Evolutionary conservation across 371 early-diverging fungal genomes (phyloP).

Genomic region (Zopfochytrium polystomum): DNA sequence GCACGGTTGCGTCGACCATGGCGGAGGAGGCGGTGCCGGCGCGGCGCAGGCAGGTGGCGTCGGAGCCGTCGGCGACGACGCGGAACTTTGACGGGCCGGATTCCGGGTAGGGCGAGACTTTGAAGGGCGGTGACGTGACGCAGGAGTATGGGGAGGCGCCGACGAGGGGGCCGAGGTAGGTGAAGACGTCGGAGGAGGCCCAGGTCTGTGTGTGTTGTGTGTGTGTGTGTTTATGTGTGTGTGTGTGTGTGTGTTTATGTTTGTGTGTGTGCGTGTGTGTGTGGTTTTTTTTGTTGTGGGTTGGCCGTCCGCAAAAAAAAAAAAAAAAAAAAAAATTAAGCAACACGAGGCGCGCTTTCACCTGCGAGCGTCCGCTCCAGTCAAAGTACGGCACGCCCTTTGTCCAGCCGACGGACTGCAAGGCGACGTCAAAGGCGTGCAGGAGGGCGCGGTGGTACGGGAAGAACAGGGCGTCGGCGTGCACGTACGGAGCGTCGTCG

Average conservation of each 20-base stretch:
- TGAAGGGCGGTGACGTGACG: not conserved
- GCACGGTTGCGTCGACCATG: slow-evolving; percentile 10
- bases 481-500: no score
- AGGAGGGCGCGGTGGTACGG: slow-evolving; percentile 21
- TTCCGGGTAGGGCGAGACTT: not conserved
- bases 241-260: no score
- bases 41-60: slow-evolving; percentile 13
- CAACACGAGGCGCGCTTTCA: slow-evolving; percentile 11
- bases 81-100: not conserved
- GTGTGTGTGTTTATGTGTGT: no score
- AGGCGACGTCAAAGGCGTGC: slow-evolving; percentile 15
- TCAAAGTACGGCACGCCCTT: slow-evolving; percentile 19
- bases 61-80: not conserved
- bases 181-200: not conserved
- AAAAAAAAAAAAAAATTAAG: not conserved
- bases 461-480: no score
- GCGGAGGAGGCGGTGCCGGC: slow-evolving; percentile 6
- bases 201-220: no score
- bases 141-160: slow-evolving; percentile 8
- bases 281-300: no score
- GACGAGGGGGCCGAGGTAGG: slow-evolving; percentile 6
- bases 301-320: no score
- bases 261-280: no score
- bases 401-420: slow-evolving; percentile 13
- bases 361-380: slow-evolving; percentile 14